Evolutionary conservation across 768 basidiomycete species (phyloP).

Genomic region (Tulasnella sp.): DNA sequence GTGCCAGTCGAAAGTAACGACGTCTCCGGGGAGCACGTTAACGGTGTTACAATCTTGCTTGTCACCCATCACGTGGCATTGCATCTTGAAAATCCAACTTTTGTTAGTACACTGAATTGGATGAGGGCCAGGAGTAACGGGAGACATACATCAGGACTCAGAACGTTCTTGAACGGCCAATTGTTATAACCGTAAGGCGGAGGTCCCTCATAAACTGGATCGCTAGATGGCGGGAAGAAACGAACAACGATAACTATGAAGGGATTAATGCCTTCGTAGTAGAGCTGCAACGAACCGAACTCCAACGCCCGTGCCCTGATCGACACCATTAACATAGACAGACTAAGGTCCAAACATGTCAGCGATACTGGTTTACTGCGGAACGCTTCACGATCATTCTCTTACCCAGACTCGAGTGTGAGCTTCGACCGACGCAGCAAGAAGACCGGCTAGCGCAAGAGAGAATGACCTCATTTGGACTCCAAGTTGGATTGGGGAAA

Average conservation of each 20-base stretch:
- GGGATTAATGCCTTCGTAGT: not conserved
- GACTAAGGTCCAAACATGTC: not conserved
- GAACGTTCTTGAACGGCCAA: not conserved
- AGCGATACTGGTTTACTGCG: not conserved
- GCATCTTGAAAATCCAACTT: not conserved
- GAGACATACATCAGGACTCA: not conserved
- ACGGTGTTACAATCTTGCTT: constrained; percentile 6
- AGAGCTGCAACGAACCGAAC: not conserved
- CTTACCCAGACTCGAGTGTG: constrained; percentile 8
- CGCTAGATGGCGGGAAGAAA: not conserved
- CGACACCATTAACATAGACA: constrained; percentile 8
- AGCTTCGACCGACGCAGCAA: not conserved
- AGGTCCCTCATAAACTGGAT: not conserved
- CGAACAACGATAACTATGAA: not conserved
- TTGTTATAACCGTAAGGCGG: not conserved
- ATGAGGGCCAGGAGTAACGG: not conserved
- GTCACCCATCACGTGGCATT: constrained; percentile 3
- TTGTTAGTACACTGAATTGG: not conserved
- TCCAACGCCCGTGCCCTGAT: constrained; percentile 3
- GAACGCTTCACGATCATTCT: not conserved
- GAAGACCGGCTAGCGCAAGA: not conserved
- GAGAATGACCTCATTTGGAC: not conserved
- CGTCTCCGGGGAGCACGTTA: constrained; percentile 3
- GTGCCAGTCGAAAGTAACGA: constrained; percentile 8
- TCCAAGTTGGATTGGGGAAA: not conserved